Evolutionary conservation across 2,329 filamentous ascomycete species (phyloP).

Genomic region (Hirsutella thompsonii): DNA sequence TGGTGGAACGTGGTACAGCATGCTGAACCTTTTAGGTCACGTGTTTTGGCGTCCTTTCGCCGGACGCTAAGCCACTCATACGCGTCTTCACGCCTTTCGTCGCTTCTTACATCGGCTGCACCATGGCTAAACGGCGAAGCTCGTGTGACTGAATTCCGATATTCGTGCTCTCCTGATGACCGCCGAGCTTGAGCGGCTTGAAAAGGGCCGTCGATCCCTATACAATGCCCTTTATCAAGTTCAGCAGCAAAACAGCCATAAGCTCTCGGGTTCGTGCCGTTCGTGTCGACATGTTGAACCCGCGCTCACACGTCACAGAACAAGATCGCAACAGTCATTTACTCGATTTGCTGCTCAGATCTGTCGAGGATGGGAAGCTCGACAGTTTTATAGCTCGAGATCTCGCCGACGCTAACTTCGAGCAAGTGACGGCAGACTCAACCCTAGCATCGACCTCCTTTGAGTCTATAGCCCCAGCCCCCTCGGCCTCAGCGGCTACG

Average conservation of each 20-base stretch:
- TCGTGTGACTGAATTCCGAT: background rate
- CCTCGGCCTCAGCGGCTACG: no score
- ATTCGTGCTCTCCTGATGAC: background rate
- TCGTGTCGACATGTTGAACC: background rate
- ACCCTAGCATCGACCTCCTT: background rate
- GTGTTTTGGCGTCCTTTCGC: background rate
- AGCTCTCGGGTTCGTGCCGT: background rate
- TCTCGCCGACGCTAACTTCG: background rate
- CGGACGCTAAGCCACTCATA: background rate
- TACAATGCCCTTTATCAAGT: background rate
- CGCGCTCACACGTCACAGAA: background rate
- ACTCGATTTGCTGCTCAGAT: background rate
- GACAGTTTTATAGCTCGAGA: background rate
- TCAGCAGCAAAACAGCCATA: background rate
- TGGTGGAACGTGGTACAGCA: background rate
- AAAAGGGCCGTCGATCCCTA: background rate
- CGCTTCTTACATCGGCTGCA: background rate
- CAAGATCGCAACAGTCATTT: background rate
- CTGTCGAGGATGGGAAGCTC: background rate
- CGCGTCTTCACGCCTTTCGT: background rate
- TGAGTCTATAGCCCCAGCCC: background rate
- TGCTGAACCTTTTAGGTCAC: background rate
- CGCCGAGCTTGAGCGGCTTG: background rate
- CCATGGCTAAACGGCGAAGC: background rate
- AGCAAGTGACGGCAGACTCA: background rate